phyloP scores from a whole-genome alignment of 768 basidiomycete species.

The Termitomyces eurrhizus region DNA sequence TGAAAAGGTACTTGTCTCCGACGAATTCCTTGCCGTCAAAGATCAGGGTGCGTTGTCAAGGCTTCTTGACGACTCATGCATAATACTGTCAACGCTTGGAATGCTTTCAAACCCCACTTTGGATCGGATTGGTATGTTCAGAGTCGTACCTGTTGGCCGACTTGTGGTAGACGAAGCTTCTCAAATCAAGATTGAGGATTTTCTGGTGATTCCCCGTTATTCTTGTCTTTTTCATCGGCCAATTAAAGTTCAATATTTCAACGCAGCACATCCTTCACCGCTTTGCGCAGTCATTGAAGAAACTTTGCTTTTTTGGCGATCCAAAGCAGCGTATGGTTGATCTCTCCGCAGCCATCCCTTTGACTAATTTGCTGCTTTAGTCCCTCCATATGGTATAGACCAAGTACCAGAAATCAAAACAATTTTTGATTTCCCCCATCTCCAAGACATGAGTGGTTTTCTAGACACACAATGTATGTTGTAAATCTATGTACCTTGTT shows the following conservation, averaged over 20 bases:
- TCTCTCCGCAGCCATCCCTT: not conserved
- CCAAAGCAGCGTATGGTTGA: constrained; percentile 43
- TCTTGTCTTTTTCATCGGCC: not conserved
- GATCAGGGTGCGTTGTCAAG: constrained; percentile 18
- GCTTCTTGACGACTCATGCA: constrained; percentile 24
- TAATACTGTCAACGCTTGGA: constrained; percentile 46
- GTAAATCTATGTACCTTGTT: not conserved
- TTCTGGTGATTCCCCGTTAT: constrained; percentile 29
- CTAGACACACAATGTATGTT: constrained; percentile 45
- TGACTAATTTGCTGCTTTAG: constrained; percentile 21
- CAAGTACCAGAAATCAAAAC: constrained; percentile 33
- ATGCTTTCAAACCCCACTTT: constrained; percentile 46
- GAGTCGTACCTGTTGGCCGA: constrained; percentile 35
- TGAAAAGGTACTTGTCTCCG: constrained; percentile 34
- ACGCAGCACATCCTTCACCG: constrained; percentile 40
- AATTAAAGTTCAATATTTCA: not conserved
- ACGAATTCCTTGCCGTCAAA: constrained; percentile 29
- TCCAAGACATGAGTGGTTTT: constrained; percentile 29
- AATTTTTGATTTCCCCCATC: constrained; percentile 43
- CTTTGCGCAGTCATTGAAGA: constrained; percentile 31
- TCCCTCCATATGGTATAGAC: constrained; percentile 49
- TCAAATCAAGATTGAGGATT: constrained; percentile 45
- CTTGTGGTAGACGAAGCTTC: constrained; percentile 58
- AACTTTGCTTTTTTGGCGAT: constrained; percentile 52
- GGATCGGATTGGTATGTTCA: constrained; percentile 28